Evolutionary conservation across 768 basidiomycete species (phyloP), one percentile per base, ranked within the genome.

Genomic region (Hygrophorus pudorinus): DNA sequence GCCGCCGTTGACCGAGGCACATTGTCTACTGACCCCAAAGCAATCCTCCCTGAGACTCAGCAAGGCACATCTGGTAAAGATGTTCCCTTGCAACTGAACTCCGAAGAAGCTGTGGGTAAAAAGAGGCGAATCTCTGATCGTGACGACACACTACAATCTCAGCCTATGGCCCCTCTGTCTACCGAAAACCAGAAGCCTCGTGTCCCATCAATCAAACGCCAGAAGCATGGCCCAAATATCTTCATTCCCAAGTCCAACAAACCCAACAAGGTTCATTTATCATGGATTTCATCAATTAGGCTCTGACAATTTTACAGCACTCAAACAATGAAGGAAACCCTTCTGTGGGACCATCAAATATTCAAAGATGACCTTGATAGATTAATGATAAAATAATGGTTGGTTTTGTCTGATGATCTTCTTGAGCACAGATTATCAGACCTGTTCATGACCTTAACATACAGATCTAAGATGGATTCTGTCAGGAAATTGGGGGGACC

Each of bases 171-270:
- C 21, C 12, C 33, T 39, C 32, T 32, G 21, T 17, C 14, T 27
- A 5, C 14, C 13, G 24, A 28, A 20, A 38, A 31, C 6, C 24
- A 13, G 12, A 24, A 30, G 16, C 21, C 38, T 31, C 21, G 21
- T n/a, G n/a, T 32, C 4, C 44, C 39, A 21, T 34, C 38, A 36
- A 34, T 13, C 20, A 50, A 50, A 30, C 49, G 49, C 8, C 45
- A 36, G 21, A 46, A 47, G 36, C 36, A 21, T 14, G 16, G 32
- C 20, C 17, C 35, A 20, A 38, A 24, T 29, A 31, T 50, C 7
- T 50, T 50, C 21, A 50, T 50, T n/a, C 44, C 44, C 9, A 45
- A 45, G 29, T 5, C 36, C 29, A 37, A 41, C 6, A 21, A 41
- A 35, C 7, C 24, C 24, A 24, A 7, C 3, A 24, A 24, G 24